Evolutionary conservation across 148 eudicot species (phyloP).

Genomic region (Rheum nobile): DNA sequence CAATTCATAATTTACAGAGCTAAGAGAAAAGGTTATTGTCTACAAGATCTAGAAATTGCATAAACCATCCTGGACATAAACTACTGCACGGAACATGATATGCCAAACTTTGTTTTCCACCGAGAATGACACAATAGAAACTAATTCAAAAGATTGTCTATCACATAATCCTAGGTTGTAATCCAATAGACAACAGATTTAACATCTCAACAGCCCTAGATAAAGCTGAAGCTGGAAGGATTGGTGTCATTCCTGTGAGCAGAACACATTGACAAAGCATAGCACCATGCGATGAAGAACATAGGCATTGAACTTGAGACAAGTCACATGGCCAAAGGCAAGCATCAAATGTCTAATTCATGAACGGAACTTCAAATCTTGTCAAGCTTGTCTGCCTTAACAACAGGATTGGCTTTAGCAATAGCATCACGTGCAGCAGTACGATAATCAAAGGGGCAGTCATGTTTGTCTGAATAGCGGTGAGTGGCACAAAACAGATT

Average conservation of each 20-base stretch:
- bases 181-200: conserved; percentile 14
- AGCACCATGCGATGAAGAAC: not conserved
- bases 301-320: not conserved
- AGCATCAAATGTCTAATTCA: conserved; percentile 14
- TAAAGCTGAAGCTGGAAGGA: conserved; percentile 23
- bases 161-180: conserved; percentile 14
- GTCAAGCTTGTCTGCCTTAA: conserved; percentile 48
- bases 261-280: not conserved
- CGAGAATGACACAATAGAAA: conserved; percentile 19
- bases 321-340: conserved; percentile 8
- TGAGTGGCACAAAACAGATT: conserved; percentile 52
- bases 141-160: conserved; percentile 20
- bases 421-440: conserved; percentile 50
- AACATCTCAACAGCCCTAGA: conserved; percentile 24
- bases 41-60: conserved; percentile 13
- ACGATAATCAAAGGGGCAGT: conserved; percentile 55
- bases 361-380: conserved; percentile 21
- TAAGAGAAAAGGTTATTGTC: not conserved
- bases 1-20: conserved; percentile 16
- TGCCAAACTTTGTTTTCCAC: conserved; percentile 12
- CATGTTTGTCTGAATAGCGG: conserved; percentile 68
- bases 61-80: conserved; percentile 24
- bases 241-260: conserved; percentile 6
- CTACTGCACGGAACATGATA: conserved; percentile 13
- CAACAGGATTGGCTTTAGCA: conserved; percentile 53